phyloP scores from a whole-genome alignment of 352 stramenopile species.

The Pythium aristosporum region DNA sequence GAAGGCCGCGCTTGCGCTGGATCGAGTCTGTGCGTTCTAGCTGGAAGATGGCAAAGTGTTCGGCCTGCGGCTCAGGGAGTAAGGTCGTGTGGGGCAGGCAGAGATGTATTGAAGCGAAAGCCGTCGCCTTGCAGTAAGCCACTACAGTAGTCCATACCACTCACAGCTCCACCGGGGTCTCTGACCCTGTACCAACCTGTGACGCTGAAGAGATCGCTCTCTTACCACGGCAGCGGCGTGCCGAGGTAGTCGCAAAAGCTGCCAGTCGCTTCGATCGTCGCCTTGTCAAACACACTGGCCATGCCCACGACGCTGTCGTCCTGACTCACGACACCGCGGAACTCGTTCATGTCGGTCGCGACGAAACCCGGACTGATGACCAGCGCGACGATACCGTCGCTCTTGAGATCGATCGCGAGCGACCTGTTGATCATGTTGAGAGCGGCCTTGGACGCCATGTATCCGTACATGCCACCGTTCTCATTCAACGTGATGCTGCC shows the following conservation, averaged over 20 bases:
- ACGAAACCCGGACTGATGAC: slow-evolving; percentile 57
- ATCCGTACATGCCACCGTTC: slow-evolving; percentile 49
- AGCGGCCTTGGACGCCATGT: slow-evolving; percentile 64
- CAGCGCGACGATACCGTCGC: slow-evolving; percentile 39
- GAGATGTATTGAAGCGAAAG: too few species aligned
- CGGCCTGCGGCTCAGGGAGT: too few species aligned
- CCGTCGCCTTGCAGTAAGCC: too few species aligned
- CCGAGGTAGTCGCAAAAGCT: slow-evolving; percentile 30
- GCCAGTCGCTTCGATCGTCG: slow-evolving; percentile 46
- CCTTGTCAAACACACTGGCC: slow-evolving; percentile 53
- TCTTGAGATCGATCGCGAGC: slow-evolving; percentile 43
- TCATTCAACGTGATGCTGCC: slow-evolving; percentile 48
- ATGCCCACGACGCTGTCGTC: slow-evolving; percentile 51
- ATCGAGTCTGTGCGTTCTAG: too few species aligned
- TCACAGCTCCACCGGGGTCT: neutral
- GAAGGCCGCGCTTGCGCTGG: too few species aligned
- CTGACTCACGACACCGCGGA: slow-evolving; percentile 41
- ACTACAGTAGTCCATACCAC: too few species aligned
- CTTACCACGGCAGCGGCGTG: slow-evolving; percentile 33
- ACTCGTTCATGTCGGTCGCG: slow-evolving; percentile 52
- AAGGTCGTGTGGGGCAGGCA: too few species aligned
- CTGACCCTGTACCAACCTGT: neutral
- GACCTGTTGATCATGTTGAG: slow-evolving; percentile 62
- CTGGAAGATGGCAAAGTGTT: too few species aligned
- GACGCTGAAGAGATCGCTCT: neutral